Conservation (phyloP, 495 filamentous ascomycete genomes). For the Parachaetomium inaequale region DNA sequence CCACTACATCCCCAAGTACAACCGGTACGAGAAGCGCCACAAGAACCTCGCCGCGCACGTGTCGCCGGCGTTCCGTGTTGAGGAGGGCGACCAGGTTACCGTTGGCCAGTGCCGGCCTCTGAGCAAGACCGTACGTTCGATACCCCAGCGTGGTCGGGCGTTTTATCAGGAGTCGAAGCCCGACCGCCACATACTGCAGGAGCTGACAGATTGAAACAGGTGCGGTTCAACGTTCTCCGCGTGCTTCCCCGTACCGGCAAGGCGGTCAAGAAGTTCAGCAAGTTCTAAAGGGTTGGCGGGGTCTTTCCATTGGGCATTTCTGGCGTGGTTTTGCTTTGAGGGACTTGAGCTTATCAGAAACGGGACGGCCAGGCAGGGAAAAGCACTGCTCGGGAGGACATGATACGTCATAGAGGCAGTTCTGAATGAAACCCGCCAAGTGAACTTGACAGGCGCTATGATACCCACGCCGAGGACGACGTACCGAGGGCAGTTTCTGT, state of each 20-base stretch:
- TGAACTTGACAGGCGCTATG: slow-evolving; percentile 31
- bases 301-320: slow-evolving; percentile 47
- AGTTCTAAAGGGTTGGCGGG: slow-evolving; percentile 70
- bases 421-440: slow-evolving; percentile 43
- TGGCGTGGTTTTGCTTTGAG: slow-evolving; percentile 51
- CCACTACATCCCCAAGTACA: slow-evolving; percentile 98
- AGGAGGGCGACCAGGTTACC: slow-evolving; percentile 97
- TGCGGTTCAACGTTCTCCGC: slow-evolving; percentile 98
- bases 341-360: slow-evolving; percentile 48
- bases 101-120: slow-evolving; percentile 98
- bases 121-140: slow-evolving; percentile 87
- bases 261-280: slow-evolving; percentile 93
- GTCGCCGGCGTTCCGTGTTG: slow-evolving; percentile 98
- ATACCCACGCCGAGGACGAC: slow-evolving; percentile 19
- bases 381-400: slow-evolving; percentile 41
- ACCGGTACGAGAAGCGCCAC: slow-evolving; percentile 99
- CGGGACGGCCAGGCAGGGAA: slow-evolving; percentile 46
- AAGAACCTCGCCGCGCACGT: slow-evolving; percentile 99
- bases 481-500: slow-evolving; percentile 5
- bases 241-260: slow-evolving; percentile 95
- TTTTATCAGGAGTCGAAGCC: background rate
- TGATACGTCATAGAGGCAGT: slow-evolving; percentile 46
- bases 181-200: background rate
- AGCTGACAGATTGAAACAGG: slow-evolving; percentile 48
- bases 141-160: background rate